Conservation (phyloP, 176 grass and related monocot species). For the Aegilops tauschii region DNA sequence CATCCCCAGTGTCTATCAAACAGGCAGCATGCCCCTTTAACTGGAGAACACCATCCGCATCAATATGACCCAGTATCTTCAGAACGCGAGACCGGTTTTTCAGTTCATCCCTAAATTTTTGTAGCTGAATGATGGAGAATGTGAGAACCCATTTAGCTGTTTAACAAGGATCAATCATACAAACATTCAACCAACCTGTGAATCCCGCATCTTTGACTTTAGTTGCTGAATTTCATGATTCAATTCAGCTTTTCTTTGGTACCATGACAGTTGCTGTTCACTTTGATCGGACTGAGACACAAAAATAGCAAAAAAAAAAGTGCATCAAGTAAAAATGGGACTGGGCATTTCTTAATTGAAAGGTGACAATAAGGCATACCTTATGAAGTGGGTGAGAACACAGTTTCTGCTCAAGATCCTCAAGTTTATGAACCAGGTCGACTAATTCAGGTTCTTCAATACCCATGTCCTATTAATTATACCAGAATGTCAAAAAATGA, state of each 20-base stretch:
- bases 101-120: slow-evolving; percentile 98
- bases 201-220: slow-evolving; percentile 89
- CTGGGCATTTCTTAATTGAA: slow-evolving; percentile 28
- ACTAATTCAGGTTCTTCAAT: slow-evolving; percentile 87
- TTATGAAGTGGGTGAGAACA: slow-evolving; percentile 78
- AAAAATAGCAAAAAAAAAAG: slow-evolving; percentile 5
- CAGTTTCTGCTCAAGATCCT: slow-evolving; percentile 80
- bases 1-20: slow-evolving; percentile 98
- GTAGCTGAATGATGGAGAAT: slow-evolving; percentile 52
- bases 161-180: slow-evolving; percentile 11
- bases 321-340: background rate
- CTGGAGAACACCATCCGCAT: slow-evolving; percentile 91
- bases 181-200: slow-evolving; percentile 62
- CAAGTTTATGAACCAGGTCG: slow-evolving; percentile 82
- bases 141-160: slow-evolving; percentile 29
- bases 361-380: slow-evolving; percentile 27
- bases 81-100: slow-evolving; percentile 88
- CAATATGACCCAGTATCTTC: slow-evolving; percentile 98
- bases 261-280: slow-evolving; percentile 89
- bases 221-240: slow-evolving; percentile 90
- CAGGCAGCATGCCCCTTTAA: slow-evolving; percentile 94
- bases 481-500: slow-evolving; percentile 1
- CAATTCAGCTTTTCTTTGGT: slow-evolving; percentile 92
- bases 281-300: slow-evolving; percentile 72
- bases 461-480: slow-evolving; percentile 75